A percentile compares a stretch with the other conserved stretches of the same genome.
phyloP scores from a whole-genome alignment of 73 alveolate genomes.

The Breviolum minutum region DNA sequence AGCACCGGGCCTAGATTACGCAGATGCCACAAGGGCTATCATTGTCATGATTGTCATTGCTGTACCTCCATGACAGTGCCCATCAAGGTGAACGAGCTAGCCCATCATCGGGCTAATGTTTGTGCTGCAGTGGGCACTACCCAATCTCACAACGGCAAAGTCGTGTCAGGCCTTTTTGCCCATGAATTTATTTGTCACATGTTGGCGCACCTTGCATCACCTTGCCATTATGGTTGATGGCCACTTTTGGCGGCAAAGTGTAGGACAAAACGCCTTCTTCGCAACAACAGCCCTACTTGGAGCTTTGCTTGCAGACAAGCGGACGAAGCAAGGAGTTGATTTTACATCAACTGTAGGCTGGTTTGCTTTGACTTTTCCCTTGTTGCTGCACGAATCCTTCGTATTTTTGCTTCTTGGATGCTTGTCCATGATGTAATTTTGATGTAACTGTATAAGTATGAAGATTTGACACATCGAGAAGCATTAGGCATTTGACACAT shows the following conservation, averaged over 20 bases:
- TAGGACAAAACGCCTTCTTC: conserved; percentile 73
- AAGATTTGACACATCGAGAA: neutral
- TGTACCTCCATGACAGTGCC: neutral
- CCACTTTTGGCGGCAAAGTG: no score
- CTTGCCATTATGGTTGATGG: no score
- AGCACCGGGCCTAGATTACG: neutral
- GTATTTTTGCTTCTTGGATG: neutral
- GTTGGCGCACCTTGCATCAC: no score
- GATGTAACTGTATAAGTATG: neutral
- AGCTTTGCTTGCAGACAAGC: conserved; percentile 71
- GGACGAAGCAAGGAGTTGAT: conserved; percentile 87
- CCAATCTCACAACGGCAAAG: conserved; percentile 87
- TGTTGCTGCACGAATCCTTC: neutral
- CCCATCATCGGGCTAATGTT: conserved; percentile 81
- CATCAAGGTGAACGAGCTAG: conserved; percentile 73
- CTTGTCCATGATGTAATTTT: neutral
- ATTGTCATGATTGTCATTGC: neutral
- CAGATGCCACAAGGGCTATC: no score
- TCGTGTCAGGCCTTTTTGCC: conserved; percentile 17
- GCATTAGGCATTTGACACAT: neutral
- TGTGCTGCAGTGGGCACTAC: conserved; percentile 92
- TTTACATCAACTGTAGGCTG: conserved; percentile 74
- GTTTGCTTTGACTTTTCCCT: neutral
- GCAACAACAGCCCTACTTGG: conserved; percentile 84
- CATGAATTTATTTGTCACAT: neutral